A percentile compares a stretch with the other conserved stretches of the same genome.
phyloP scores from a whole-genome alignment of 495 filamentous ascomycete species.

The Pseudotulostoma volvatum region DNA sequence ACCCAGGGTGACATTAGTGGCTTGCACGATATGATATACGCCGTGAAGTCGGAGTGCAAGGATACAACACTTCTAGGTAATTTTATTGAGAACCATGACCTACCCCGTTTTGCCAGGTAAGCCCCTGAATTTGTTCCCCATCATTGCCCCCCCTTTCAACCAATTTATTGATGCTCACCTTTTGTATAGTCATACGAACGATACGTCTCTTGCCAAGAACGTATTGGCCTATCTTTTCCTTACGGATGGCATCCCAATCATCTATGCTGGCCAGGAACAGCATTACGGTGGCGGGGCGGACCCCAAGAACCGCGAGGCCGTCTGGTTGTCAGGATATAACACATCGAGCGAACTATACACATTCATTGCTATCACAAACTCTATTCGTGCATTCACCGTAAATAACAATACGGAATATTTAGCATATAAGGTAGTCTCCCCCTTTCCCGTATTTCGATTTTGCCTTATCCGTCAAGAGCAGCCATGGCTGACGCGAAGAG shows the following conservation, averaged over 20 bases:
- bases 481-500: background rate
- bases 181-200: constrained; percentile 9
- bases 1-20: constrained; percentile 29
- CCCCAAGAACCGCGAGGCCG: constrained; percentile 49
- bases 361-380: constrained; percentile 42
- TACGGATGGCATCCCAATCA: constrained; percentile 39
- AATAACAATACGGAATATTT: constrained; percentile 27
- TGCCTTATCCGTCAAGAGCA: too few species aligned
- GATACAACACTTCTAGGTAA: constrained; percentile 42
- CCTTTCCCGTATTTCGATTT: background rate
- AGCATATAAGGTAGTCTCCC: constrained; percentile 25
- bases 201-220: constrained; percentile 36
- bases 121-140: constrained; percentile 28
- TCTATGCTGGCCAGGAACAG: constrained; percentile 51
- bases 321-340: constrained; percentile 49
- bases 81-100: constrained; percentile 60
- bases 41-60: constrained; percentile 27
- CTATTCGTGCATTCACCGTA: constrained; percentile 41
- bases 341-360: constrained; percentile 40
- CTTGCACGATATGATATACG: constrained; percentile 30
- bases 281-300: constrained; percentile 39
- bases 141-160: background rate
- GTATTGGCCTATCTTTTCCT: constrained; percentile 52
- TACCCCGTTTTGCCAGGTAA: constrained; percentile 35
- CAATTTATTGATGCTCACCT: constrained; percentile 1